Percentiles rank a stretch among this genome's conserved stretches.
phyloP scores from a whole-genome alignment of 495 filamentous ascomycete species.

The Neurospora cerealis region DNA sequence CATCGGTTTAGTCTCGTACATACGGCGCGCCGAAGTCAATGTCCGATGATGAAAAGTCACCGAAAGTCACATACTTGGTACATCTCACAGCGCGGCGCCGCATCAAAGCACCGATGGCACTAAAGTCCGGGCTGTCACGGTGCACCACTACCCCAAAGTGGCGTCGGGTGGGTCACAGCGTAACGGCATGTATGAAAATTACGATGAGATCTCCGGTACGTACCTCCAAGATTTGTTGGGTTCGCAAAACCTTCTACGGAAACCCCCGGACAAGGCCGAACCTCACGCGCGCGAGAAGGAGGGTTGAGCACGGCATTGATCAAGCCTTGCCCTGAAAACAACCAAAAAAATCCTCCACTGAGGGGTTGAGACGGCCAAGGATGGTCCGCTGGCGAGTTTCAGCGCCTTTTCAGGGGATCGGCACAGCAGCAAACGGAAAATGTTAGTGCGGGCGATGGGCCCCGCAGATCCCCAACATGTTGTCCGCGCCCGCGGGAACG shows the following conservation, averaged over 20 bases:
- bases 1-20: not conserved
- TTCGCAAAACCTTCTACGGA: not conserved
- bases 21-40: not conserved
- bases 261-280: not conserved
- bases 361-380: constrained; percentile 12
- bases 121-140: not conserved
- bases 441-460: constrained; percentile 18
- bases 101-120: not conserved
- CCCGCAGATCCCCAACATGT: constrained; percentile 35
- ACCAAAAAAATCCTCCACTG: not conserved
- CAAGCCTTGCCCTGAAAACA: not conserved
- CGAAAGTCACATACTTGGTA: not conserved
- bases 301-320: not conserved
- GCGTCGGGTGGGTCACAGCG: not conserved
- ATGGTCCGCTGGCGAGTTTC: not conserved
- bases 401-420: not conserved
- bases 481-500: constrained; percentile 17
- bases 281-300: not conserved
- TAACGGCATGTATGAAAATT: not conserved
- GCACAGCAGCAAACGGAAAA: constrained; percentile 5
- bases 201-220: not conserved
- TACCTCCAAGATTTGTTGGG: not conserved
- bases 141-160: not conserved
- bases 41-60: not conserved
- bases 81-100: not conserved